A percentile compares a stretch with the other conserved stretches of the same genome.
phyloP scores from a whole-genome alignment of 768 basidiomycete species.

The Tricholoma furcatifolium region DNA sequence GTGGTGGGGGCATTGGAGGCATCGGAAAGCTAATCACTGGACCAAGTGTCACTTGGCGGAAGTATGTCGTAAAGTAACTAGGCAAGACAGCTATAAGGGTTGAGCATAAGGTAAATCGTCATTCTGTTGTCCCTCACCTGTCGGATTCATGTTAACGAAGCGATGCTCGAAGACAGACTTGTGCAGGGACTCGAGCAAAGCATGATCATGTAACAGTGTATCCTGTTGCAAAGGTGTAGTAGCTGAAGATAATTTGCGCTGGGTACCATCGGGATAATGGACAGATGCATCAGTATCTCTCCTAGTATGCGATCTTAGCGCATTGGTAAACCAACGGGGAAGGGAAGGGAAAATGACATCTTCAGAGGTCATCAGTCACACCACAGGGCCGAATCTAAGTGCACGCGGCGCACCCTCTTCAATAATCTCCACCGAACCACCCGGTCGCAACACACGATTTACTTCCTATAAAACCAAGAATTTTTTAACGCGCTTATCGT shows the following conservation, averaged over 20 bases:
- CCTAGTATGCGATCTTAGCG: slow-evolving; percentile 53
- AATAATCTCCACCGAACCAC: slow-evolving; percentile 67
- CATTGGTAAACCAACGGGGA: slow-evolving; percentile 76
- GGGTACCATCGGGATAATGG: slow-evolving; percentile 48
- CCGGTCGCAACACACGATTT: slow-evolving; percentile 64
- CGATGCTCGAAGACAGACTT: slow-evolving; percentile 66
- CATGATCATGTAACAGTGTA: slow-evolving; percentile 59
- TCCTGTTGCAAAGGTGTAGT: slow-evolving; percentile 29
- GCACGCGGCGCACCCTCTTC: slow-evolving; percentile 62
- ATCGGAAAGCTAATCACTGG: slow-evolving; percentile 65
- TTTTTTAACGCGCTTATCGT: not conserved
- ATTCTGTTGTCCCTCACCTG: slow-evolving; percentile 40
- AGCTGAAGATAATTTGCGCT: slow-evolving; percentile 34
- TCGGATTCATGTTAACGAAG: slow-evolving; percentile 71
- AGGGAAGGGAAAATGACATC: slow-evolving; percentile 76
- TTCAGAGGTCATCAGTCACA: slow-evolving; percentile 22
- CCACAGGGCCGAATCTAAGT: not conserved
- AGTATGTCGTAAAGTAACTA: slow-evolving; percentile 69
- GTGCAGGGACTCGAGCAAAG: slow-evolving; percentile 64
- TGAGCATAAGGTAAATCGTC: not conserved
- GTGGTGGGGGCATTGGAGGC: slow-evolving; percentile 67
- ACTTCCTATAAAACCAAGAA: slow-evolving; percentile 52
- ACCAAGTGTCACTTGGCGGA: slow-evolving; percentile 60
- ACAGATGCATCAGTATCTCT: slow-evolving; percentile 40
- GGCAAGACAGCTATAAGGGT: slow-evolving; percentile 55